phyloP scores from a whole-genome alignment of 306 rosid genomes.

The Sesbania bispinosa region DNA sequence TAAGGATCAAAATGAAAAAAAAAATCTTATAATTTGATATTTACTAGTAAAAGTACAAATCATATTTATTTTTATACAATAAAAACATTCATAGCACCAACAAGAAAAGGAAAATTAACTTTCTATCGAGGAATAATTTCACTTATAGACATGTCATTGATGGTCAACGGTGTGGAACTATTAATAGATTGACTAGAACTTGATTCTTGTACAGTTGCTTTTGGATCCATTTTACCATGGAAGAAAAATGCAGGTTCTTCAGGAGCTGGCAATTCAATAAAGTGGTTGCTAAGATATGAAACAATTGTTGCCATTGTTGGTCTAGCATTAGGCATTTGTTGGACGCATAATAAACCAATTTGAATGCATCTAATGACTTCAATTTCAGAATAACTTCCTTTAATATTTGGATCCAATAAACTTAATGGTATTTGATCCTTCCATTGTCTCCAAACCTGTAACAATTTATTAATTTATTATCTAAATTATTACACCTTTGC shows the following conservation, averaged over 20 bases:
- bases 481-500: neutral
- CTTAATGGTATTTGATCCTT: neutral
- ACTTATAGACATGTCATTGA: neutral
- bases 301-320: neutral
- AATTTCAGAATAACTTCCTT: neutral
- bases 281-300: neutral
- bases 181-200: neutral
- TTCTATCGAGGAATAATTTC: neutral
- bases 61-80: too few species aligned
- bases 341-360: conserved; percentile 10
- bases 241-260: neutral
- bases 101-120: neutral
- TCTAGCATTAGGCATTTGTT: neutral
- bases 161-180: neutral
- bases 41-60: too few species aligned
- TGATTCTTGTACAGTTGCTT: neutral
- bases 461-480: neutral
- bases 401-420: neutral
- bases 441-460: conserved; percentile 14
- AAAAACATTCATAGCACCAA: too few species aligned
- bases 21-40: too few species aligned
- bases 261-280: neutral
- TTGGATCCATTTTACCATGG: neutral
- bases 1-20: too few species aligned
- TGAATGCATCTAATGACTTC: neutral